phyloP scores from a whole-genome alignment of 352 stramenopile species.

The Phytophthora idaei region DNA sequence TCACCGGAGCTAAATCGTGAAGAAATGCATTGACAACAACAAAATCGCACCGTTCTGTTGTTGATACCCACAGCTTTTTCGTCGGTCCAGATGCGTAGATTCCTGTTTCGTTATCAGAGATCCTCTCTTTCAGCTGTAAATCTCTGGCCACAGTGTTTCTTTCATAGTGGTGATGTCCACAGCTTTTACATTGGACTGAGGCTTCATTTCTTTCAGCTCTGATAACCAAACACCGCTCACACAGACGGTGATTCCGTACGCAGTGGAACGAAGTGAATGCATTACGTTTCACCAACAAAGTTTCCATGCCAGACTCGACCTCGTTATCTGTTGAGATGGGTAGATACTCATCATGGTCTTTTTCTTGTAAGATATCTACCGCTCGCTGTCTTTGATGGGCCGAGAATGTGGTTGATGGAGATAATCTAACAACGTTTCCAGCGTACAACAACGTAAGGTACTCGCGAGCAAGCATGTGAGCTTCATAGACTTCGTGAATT shows the following conservation, averaged over 20 bases:
- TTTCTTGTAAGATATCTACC: slow-evolving; percentile 25
- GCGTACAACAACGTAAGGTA: slow-evolving; percentile 46
- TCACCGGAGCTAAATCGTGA: slow-evolving; percentile 52
- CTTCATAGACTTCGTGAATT: slow-evolving; percentile 41
- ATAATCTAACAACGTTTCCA: slow-evolving; percentile 35
- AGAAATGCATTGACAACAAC: slow-evolving; percentile 56
- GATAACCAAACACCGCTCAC: slow-evolving; percentile 49
- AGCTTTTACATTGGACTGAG: slow-evolving; percentile 28
- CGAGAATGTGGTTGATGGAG: slow-evolving; percentile 35
- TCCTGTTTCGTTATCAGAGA: neutral
- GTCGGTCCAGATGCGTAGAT: neutral
- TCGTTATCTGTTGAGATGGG: neutral
- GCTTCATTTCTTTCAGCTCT: neutral
- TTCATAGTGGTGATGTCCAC: slow-evolving; percentile 42
- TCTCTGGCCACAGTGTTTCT: slow-evolving; percentile 33
- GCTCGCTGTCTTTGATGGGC: slow-evolving; percentile 32
- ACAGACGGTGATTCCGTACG: slow-evolving; percentile 48
- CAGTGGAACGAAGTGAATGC: slow-evolving; percentile 56
- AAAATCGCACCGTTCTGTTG: slow-evolving; percentile 47
- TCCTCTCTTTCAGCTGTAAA: neutral
- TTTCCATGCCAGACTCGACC: neutral
- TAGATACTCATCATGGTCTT: slow-evolving; percentile 27
- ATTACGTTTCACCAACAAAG: slow-evolving; percentile 7
- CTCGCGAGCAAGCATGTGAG: slow-evolving; percentile 33
- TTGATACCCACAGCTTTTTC: slow-evolving; percentile 21